A percentile compares a stretch with the other conserved stretches of the same genome.
phyloP scores from a whole-genome alignment of 2,329 filamentous ascomycete genomes.

The Pseudogymnoascus sp. region DNA sequence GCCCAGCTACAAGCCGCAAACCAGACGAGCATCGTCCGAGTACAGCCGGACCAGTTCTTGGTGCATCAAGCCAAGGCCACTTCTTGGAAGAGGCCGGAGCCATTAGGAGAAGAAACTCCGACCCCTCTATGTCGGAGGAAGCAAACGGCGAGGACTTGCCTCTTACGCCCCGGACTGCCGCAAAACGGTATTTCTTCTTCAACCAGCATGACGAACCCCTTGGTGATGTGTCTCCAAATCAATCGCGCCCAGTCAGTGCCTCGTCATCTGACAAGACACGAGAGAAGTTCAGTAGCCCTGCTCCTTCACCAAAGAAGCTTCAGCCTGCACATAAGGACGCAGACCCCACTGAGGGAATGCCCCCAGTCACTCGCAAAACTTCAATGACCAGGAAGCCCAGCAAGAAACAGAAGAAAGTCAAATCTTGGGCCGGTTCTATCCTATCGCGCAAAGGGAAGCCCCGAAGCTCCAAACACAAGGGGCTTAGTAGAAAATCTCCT shows the following conservation, averaged over 20 bases:
- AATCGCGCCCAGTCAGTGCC: slow-evolving; percentile 38
- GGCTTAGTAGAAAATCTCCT: slow-evolving; percentile 32
- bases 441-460: slow-evolving; percentile 42
- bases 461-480: slow-evolving; percentile 35
- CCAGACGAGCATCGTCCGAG: slow-evolving; percentile 52
- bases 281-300: slow-evolving; percentile 22
- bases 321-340: slow-evolving; percentile 14
- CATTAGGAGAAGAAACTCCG: slow-evolving; percentile 1
- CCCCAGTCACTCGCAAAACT: slow-evolving; percentile 18
- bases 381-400: slow-evolving; percentile 27
- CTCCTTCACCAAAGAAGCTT: slow-evolving; percentile 12
- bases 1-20: slow-evolving; percentile 34
- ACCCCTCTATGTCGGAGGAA: slow-evolving; percentile 1
- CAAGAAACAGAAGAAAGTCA: slow-evolving; percentile 67
- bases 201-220: slow-evolving; percentile 46
- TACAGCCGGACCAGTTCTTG: slow-evolving; percentile 64
- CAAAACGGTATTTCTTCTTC: slow-evolving; percentile 57
- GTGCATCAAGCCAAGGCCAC: slow-evolving; percentile 29
- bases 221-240: slow-evolving; percentile 40
- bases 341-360: slow-evolving; percentile 16
- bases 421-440: slow-evolving; percentile 49
- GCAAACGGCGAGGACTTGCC: background rate
- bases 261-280: slow-evolving; percentile 34
- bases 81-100: background rate
- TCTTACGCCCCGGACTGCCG: slow-evolving; percentile 44